phyloP scores from a whole-genome alignment of 345 rosid genomes.

The Anacardium occidentale region DNA sequence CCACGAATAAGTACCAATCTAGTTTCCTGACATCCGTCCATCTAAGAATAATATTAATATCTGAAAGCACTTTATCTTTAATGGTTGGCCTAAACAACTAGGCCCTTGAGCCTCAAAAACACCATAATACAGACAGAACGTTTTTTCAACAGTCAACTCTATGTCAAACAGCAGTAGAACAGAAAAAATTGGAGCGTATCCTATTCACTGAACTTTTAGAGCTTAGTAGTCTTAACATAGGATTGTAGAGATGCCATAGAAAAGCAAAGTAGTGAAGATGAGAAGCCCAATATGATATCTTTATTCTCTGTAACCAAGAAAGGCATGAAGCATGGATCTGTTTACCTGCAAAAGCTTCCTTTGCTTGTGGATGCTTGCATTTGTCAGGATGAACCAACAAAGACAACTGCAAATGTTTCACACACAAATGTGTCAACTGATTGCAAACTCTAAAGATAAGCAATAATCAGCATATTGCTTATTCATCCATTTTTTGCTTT shows the following conservation, averaged over 20 bases:
- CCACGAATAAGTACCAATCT: neutral
- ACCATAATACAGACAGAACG: neutral
- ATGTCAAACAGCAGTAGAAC: neutral
- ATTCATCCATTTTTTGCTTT: neutral
- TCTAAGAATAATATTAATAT: neutral
- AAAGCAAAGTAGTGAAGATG: neutral
- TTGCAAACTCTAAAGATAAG: neutral
- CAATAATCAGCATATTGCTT: neutral
- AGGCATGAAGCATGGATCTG: constrained; percentile 12
- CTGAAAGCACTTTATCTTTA: neutral
- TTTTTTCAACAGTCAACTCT: neutral
- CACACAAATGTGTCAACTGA: constrained; percentile 17
- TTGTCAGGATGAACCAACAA: constrained; percentile 96
- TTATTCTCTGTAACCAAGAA: neutral
- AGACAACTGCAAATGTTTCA: constrained; percentile 55
- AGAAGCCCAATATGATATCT: neutral
- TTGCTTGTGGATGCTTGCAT: constrained; percentile 97
- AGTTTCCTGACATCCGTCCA: neutral
- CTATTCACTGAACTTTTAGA: neutral
- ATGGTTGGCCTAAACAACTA: neutral
- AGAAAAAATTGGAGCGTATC: neutral
- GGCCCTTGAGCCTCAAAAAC: neutral
- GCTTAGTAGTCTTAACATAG: neutral
- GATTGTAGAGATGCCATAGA: neutral
- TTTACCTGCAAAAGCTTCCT: constrained; percentile 94